Conservation (phyloP, 495 filamentous ascomycete species). For the Talaromyces liani region DNA sequence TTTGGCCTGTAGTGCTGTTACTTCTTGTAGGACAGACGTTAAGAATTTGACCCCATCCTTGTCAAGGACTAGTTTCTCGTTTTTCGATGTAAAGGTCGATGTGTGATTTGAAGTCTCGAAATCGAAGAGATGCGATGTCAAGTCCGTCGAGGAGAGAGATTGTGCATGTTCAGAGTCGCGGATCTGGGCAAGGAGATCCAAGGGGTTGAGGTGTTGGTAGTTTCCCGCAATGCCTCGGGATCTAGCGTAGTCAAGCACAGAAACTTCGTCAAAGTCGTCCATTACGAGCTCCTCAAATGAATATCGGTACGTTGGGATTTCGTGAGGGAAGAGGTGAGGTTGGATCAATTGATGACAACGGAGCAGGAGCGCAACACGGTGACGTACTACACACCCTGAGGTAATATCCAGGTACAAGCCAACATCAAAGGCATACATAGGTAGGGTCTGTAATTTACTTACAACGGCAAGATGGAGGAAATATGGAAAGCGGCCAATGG, state of each 20-base stretch:
- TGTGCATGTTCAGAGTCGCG: neutral
- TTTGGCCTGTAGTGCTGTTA: neutral
- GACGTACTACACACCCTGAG: neutral
- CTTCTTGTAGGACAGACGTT: slow-evolving; percentile 1
- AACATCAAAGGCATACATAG: neutral
- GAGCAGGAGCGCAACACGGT: neutral
- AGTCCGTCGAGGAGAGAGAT: neutral
- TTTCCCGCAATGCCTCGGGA: slow-evolving; percentile 28
- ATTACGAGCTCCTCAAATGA: neutral
- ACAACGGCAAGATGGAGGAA: neutral
- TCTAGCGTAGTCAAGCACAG: slow-evolving; percentile 32
- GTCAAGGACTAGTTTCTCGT: slow-evolving; percentile 4
- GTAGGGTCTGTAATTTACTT: neutral
- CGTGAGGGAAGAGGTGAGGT: neutral
- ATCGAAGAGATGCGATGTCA: neutral
- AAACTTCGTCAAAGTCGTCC: neutral
- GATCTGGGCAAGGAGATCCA: slow-evolving; percentile 11
- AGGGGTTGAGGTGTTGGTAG: slow-evolving; percentile 18
- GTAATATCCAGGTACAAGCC: neutral
- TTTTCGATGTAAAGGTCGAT: neutral
- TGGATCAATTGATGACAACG: neutral
- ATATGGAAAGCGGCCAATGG: neutral
- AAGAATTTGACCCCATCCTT: slow-evolving; percentile 6
- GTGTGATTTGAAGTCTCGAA: neutral
- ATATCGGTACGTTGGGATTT: neutral